These are phyloP conservation scores for Flaveria ramosissima DNA, from an alignment of 129 eudicot genomes.

Conservation along the genomic window DNA sequence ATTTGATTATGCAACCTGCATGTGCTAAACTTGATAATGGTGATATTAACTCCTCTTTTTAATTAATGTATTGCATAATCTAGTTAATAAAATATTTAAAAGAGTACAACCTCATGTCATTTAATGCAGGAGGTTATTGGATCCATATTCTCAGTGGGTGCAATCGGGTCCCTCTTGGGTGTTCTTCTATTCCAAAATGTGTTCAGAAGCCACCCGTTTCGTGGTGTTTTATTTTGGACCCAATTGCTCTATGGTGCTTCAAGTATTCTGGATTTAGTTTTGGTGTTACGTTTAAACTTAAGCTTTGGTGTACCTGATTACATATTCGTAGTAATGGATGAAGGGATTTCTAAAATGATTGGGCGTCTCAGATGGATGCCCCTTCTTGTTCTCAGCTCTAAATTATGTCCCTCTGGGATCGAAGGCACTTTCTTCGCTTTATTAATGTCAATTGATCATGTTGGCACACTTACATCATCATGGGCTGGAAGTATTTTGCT, in stretches of 20 bases:
- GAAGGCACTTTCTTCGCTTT: constrained; percentile 97
- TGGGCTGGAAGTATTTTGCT: constrained; percentile 86
- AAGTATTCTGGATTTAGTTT: constrained; percentile 67
- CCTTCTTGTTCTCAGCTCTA: constrained; percentile 88
- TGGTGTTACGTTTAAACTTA: constrained; percentile 76
- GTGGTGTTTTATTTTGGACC: constrained; percentile 71
- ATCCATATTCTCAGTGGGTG: constrained; percentile 74
- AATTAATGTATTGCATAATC: not conserved
- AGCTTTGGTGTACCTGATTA: constrained; percentile 69
- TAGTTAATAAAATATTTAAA: not conserved
- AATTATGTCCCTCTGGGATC: constrained; percentile 90
- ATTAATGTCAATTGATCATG: constrained; percentile 88
- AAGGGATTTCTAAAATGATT: constrained; percentile 59
- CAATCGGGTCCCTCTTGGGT: constrained; percentile 79
- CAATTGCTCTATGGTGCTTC: constrained; percentile 65
- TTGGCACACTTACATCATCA: constrained; percentile 70
- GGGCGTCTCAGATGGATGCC: constrained; percentile 97
- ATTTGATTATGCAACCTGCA: too few species aligned
- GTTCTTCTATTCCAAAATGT: constrained; percentile 77
- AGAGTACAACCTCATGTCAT: constrained; percentile 12
- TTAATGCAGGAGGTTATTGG: constrained; percentile 78
- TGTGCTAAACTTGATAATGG: too few species aligned
- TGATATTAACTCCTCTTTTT: too few species aligned
- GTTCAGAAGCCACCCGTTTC: constrained; percentile 62
- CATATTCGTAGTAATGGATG: constrained; percentile 72